Evolutionary conservation across 2,329 filamentous ascomycete genomes (phyloP).

Genomic region (Cladosporium sp.): DNA sequence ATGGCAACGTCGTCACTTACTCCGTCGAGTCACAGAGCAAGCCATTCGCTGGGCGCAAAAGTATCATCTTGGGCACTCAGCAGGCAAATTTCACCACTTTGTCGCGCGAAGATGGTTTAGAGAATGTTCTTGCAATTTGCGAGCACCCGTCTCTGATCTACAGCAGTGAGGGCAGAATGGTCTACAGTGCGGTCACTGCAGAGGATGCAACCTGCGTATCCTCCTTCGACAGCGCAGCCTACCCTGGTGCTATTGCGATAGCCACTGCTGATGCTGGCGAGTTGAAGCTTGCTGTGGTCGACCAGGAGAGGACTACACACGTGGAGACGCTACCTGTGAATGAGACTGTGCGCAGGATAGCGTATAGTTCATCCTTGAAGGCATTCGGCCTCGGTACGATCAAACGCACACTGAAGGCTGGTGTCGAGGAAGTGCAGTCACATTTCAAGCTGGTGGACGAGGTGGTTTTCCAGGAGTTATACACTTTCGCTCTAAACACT

Average conservation of each 20-base stretch:
- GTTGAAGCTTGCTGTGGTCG: constrained; percentile 77
- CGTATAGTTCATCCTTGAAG: constrained; percentile 76
- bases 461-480: constrained; percentile 77
- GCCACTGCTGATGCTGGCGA: constrained; percentile 66
- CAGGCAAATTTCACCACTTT: constrained; percentile 79
- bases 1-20: constrained; percentile 87
- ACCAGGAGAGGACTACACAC: constrained; percentile 83
- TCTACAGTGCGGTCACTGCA: constrained; percentile 91
- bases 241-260: constrained; percentile 76
- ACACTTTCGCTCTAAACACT: constrained; percentile 64
- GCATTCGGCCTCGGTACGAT: constrained; percentile 88
- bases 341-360: constrained; percentile 82
- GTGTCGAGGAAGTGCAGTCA: constrained; percentile 74
- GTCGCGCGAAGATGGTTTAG: constrained; percentile 64
- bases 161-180: constrained; percentile 78
- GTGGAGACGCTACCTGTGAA: constrained; percentile 76
- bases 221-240: constrained; percentile 78
- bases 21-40: constrained; percentile 62
- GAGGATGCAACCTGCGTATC: constrained; percentile 81
- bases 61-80: constrained; percentile 79
- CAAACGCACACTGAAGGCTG: constrained; percentile 67
- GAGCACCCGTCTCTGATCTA: constrained; percentile 95
- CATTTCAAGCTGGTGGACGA: constrained; percentile 91
- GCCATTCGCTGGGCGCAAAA: constrained; percentile 71
- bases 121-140: constrained; percentile 87